Evolutionary conservation across 345 rosid species (phyloP), one percentile per base, ranked within the genome.

Genomic region (Jatropha curcas): DNA sequence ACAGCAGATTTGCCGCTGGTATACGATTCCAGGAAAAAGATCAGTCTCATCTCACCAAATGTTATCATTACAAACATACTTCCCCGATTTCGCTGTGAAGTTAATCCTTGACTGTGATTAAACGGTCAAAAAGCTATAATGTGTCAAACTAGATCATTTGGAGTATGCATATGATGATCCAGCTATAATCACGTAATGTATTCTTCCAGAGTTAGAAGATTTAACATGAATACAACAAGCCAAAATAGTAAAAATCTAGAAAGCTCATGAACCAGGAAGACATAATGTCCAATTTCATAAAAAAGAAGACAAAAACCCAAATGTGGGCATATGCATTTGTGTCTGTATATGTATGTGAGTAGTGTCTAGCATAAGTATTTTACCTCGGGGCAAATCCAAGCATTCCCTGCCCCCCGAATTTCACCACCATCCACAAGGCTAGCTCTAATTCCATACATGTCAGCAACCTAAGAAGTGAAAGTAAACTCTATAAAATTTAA

Each of bases 311-410:
- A n/a, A n/a, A n/a, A n/a, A n/a, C 19, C 20, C 6, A 30, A 10
- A 24, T 22, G 25, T 1, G 34, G 34, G 39, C 14, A 20, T 17
- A 35, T 37, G 12, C 13, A 22, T 63, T 4, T 28, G 31, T 14
- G 19, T 1, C 19, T 25, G 5, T 57, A 57, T 24, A 14, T 19
- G 4, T 10, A 12, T 7, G 17, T 48, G 35, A 60, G 46, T 48
- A 34, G 60, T 60, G 41, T 22, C 60, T 70, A 34, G 4, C 61
- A 57, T 20, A 72, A 78, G 68, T 62, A 68, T 22, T 45, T 66
- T 83, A 94, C 98, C 95, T 94, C 98, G n/a, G 92, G 97, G 77
- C 97, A 94, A 67, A 94, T 82, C 98, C 98, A 94, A 62, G 95
- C 97, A 85, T 94, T 94, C 76, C 98, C 98, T 37, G 97, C 98